These are phyloP conservation scores for Mortierella sp. DNA, from an alignment of 371 early-diverging fungal species.

Conservation along the genomic window DNA sequence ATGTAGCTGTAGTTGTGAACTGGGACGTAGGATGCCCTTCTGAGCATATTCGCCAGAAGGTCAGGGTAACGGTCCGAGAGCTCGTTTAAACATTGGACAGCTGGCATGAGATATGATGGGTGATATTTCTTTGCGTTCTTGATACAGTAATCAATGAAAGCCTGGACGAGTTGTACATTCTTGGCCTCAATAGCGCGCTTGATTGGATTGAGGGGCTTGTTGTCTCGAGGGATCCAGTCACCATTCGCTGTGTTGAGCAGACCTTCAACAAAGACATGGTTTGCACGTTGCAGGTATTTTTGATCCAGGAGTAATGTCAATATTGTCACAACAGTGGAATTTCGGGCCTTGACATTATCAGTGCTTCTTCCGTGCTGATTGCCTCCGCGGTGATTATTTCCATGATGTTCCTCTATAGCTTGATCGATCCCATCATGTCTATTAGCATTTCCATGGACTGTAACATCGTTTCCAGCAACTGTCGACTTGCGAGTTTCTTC, in stretches of 20 bases:
- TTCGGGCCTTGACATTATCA: background rate
- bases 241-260: slow-evolving; percentile 39
- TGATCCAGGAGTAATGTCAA: slow-evolving; percentile 47
- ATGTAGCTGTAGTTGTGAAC: slow-evolving; percentile 47
- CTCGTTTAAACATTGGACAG: slow-evolving; percentile 50
- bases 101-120: slow-evolving; percentile 53
- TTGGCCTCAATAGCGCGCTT: slow-evolving; percentile 45
- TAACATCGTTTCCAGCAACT: background rate
- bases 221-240: slow-evolving; percentile 57
- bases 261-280: slow-evolving; percentile 49
- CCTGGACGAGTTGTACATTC: slow-evolving; percentile 34
- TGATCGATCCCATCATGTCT: slow-evolving; percentile 15
- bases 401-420: background rate
- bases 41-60: slow-evolving; percentile 47
- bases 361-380: background rate
- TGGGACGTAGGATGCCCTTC: slow-evolving; percentile 48
- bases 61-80: slow-evolving; percentile 47
- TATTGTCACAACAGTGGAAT: slow-evolving; percentile 28
- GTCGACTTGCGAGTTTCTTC: background rate
- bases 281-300: slow-evolving; percentile 18
- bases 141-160: slow-evolving; percentile 52
- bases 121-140: slow-evolving; percentile 55
- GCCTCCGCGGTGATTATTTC: background rate
- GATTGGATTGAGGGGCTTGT: slow-evolving; percentile 41
- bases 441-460: slow-evolving; percentile 28